A percentile compares a stretch with the other conserved stretches of the same genome.
Evolutionary conservation across 805 yeast species (phyloP).

Genomic region (Jamesozyma piceae): DNA sequence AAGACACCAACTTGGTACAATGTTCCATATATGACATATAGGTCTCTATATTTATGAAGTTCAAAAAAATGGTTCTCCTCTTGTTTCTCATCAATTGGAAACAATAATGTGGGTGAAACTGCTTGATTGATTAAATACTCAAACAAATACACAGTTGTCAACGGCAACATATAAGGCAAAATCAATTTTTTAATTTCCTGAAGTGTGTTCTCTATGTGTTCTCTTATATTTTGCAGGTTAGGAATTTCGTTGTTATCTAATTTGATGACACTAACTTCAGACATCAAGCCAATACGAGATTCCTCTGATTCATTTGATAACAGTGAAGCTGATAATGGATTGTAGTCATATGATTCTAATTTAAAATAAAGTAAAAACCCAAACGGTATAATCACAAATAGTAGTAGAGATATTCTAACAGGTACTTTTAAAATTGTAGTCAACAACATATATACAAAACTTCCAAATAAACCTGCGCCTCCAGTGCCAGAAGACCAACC

Average conservation of each 20-base stretch:
- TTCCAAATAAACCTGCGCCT: constrained; percentile 85
- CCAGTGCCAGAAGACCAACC: constrained; percentile 97
- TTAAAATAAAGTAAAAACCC: constrained; percentile 38
- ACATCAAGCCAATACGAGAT: background rate
- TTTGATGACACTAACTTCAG: background rate
- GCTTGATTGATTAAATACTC: constrained; percentile 92
- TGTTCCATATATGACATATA: constrained; percentile 85
- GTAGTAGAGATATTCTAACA: constrained; percentile 41
- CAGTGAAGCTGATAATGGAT: background rate
- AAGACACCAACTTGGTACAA: constrained; percentile 89
- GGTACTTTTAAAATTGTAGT: constrained; percentile 59
- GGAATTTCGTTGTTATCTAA: background rate
- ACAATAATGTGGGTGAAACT: constrained; percentile 76
- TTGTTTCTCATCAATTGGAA: constrained; percentile 46
- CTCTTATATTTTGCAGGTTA: background rate
- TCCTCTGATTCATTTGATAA: background rate
- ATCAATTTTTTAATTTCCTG: constrained; percentile 36
- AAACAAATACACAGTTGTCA: constrained; percentile 70
- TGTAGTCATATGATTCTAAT: constrained; percentile 11
- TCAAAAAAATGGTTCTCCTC: constrained; percentile 38
- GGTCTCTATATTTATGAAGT: constrained; percentile 64
- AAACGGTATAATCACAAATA: constrained; percentile 49
- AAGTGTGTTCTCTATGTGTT: constrained; percentile 24
- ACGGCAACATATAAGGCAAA: constrained; percentile 71
- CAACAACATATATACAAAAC: constrained; percentile 57